Base-by-base conservation (phyloP, 179 eudicot genomes). In the Silene noctiflora region DNA sequence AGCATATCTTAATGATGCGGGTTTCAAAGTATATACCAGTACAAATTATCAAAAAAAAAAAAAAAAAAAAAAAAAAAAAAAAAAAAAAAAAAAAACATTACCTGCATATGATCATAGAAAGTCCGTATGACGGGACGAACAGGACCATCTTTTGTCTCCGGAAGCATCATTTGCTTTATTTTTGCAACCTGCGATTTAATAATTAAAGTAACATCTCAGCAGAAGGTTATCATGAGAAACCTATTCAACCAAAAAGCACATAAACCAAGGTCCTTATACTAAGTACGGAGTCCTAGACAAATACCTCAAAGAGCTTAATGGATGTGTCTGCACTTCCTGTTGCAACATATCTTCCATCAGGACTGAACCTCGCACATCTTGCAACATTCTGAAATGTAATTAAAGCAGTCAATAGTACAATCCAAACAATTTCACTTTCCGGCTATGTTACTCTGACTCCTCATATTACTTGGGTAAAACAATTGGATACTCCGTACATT, bases 271-370 rank as follows among this genome's bases (percentile, higher is more conserved):
- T 46, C 71, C 59, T 42, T 65, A 59, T n/a, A n/a, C n/a, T n/a
- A 14, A 21, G 20, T 72, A 60, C n/a, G n/a, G n/a, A n/a, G n/a
- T n/a, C n/a, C 1, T 29, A 11, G 65, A 56, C 61, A 24, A 81
- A 71, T 71, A 91, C 97, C 97, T 91, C 97, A 78, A 90, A 90
- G 51, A 91, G 91, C 79, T 91, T 91, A 73, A 91, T 87, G 76
- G 97, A 91, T 64, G 88, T 83, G 83, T 91, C 97, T 61, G 95
- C 87, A 84, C 97, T 91, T 81, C 97, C 97, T 66, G 97, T 88
- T 61, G 97, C 95, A 74, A 91, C 85, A 83, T 85, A 90, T 75
- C 87, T 86, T 75, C 93, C 97, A 85, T 91, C 97, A 73, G 95
- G 93, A 84, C 97, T 91, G 81, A 90, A 91, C 83, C 91, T 86